Base-by-base conservation (phyloP, 2,329 filamentous ascomycete species). In the Botryotinia globosa region DNA sequence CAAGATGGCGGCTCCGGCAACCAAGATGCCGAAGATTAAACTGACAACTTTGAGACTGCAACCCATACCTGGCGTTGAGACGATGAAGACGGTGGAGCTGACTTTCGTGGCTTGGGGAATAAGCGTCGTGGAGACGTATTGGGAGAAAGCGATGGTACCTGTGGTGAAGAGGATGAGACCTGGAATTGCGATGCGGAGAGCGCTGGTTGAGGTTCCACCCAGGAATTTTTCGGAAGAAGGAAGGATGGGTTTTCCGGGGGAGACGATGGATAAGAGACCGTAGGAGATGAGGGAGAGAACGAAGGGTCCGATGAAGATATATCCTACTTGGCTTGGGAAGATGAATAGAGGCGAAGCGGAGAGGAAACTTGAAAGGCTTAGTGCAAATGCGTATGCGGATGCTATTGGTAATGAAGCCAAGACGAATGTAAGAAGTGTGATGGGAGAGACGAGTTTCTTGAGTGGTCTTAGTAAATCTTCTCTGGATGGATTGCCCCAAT, bases 311-410 rank as follows among this genome's bases (percentile, higher is more conserved):
- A 86, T 80, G 69, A 89, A 81, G 4, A 82, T 69, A 22, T 75
- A 80, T 25, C 87, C 87, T 4, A 87, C 75, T 4, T 79, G 76
- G 3, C 80, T 75, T 1, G 83, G 79, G 3, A 80, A 77, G 5
- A 87, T 81, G 62, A 81, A 79, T 69, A 85, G 83, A 0, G 86
- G 86, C 67, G 82, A 77, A 1, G 83, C 81, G 2, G 82, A 78
- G 75, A 88, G 85, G 37, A 88, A 78, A 4, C 86, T 80, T 8
- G 85, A 84, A 22, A 88, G 77, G 0, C 84, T 84, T 34, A 81
- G 78, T 0, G 83, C 76, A 14, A 87, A 73, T 18, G 84, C 84
- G 84, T 87, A 87, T 16, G 88, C 81, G 0, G 83, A 79, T 18
- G 83, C 82, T 61, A 82, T 79, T 0, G 87, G 85, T 1, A 88